Evolutionary conservation across 2,329 filamentous ascomycete genomes (phyloP).

Genomic region (Leptographium flavum): DNA sequence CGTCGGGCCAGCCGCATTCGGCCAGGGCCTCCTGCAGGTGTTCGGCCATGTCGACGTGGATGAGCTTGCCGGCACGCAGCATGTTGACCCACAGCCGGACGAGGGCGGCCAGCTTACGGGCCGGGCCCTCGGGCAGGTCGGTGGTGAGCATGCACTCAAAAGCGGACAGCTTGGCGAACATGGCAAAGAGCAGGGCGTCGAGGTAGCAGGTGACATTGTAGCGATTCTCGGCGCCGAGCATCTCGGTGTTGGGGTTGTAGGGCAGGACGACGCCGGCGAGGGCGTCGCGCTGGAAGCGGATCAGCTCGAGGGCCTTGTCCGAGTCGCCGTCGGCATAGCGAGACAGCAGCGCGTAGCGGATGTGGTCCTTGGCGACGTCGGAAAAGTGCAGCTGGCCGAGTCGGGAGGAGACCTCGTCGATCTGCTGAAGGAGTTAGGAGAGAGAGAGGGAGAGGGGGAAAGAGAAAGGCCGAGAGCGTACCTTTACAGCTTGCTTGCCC

Average conservation of each 20-base stretch:
- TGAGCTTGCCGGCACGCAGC: conserved; percentile 69
- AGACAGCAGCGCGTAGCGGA: conserved; percentile 41
- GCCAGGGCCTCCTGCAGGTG: conserved; percentile 64
- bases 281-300: conserved; percentile 67
- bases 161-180: conserved; percentile 81
- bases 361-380: conserved; percentile 40
- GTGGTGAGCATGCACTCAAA: conserved; percentile 90
- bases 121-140: conserved; percentile 55
- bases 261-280: conserved; percentile 64
- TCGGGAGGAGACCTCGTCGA: conserved; percentile 25
- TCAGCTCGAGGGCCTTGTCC: conserved; percentile 60
- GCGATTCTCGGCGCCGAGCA: conserved; percentile 79
- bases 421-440: conserved; percentile 15
- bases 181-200: conserved; percentile 81
- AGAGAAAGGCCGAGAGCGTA: background rate
- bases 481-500: conserved; percentile 14
- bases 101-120: conserved; percentile 60
- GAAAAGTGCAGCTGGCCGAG: conserved; percentile 30
- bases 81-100: conserved; percentile 89
- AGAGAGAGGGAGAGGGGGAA: background rate
- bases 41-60: conserved; percentile 57
- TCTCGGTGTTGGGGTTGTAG: conserved; percentile 55
- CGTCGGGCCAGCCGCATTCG: conserved; percentile 80
- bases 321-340: conserved; percentile 54
- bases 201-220: conserved; percentile 86